Base-by-base conservation (phyloP, 108 stramenopile species). In the Cylindrotheca fusiformis region DNA sequence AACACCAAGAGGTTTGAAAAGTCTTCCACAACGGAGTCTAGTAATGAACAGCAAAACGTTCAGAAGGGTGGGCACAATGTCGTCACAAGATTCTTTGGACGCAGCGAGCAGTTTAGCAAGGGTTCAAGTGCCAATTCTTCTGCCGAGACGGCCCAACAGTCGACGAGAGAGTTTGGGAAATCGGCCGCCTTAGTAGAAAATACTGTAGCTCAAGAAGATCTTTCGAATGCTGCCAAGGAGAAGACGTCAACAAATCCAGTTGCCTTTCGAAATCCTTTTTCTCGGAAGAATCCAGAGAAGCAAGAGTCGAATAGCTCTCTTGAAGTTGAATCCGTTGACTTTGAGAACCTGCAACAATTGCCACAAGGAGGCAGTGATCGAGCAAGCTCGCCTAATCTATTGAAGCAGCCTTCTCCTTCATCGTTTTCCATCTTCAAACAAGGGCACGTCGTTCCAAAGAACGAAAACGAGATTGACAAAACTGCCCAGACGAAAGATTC, bases 1-100 rank as follows among this genome's bases (percentile, higher is more conserved):
- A 63, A 63, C 19, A 55, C 58, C 8, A 55, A 45, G 27, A 60
- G 74, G 23, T 59, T 80, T 5, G 79, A 80, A 54, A 54, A 29
- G 1, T 41, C 26, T 14, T 41, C 19, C 36, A 22, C 58, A 23
- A 20, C 17, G 58, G 49, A 32, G 44, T 31, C 51, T 4, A 36
- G 8, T 23, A 33, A 24, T 8, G 61, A 62, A 22, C 29, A 27
- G 17, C 48, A 22, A 30, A 30, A 1, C 5, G 23, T 25, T 12
- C 45, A 10, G 12, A 62, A 62, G 22, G 48, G 1, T 3, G 61
- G n/a, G 23, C 46, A 47, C 22, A 62, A 62, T 50, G 48, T 45
- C 3, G 48, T 62, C 0, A n/a, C 27, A 24, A 26, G 61, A 26
- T 62, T 62, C 26, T 62, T 62, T 29, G 48, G 46, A 20, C 44